These are phyloP conservation scores for Aspergillus nanangensis DNA, from an alignment of 495 filamentous ascomycete genomes.

Conservation along the genomic window DNA sequence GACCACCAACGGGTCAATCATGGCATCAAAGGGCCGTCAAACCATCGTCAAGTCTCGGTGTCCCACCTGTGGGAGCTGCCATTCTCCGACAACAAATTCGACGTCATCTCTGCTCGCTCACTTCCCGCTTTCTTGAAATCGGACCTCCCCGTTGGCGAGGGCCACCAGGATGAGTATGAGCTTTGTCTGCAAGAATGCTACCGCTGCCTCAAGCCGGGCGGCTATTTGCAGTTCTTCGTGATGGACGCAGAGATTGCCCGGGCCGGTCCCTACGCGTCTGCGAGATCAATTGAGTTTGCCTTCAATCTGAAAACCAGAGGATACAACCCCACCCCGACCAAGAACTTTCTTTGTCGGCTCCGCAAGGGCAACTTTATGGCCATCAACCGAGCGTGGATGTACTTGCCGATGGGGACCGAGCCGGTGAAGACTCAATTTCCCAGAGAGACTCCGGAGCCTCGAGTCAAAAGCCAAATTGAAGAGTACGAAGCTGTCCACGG, in stretches of 20 bases:
- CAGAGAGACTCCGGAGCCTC: conserved; percentile 49
- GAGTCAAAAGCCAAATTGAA: conserved; percentile 45
- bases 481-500: conserved; percentile 58
- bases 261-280: conserved; percentile 68
- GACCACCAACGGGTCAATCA: conserved; percentile 63
- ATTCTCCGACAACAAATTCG: conserved; percentile 84
- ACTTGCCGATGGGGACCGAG: conserved; percentile 78
- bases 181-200: conserved; percentile 78
- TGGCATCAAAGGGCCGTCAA: conserved; percentile 73
- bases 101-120: conserved; percentile 87
- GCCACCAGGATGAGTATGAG: conserved; percentile 84
- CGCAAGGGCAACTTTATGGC: conserved; percentile 67
- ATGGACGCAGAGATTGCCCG: conserved; percentile 87
- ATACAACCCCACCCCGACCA: conserved; percentile 82
- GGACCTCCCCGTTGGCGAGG: conserved; percentile 43
- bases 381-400: conserved; percentile 84
- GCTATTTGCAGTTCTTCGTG: conserved; percentile 83
- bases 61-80: conserved; percentile 73
- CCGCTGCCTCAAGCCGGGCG: conserved; percentile 87
- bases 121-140: conserved; percentile 77
- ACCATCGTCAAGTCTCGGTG: conserved; percentile 79
- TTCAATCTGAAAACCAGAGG: conserved; percentile 82
- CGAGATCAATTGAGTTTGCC: conserved; percentile 83
- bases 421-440: conserved; percentile 36
- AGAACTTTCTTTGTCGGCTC: conserved; percentile 71